Evolutionary conservation across 371 early-diverging fungal species (phyloP).

Genomic region (Rhizomucor pusillus): DNA sequence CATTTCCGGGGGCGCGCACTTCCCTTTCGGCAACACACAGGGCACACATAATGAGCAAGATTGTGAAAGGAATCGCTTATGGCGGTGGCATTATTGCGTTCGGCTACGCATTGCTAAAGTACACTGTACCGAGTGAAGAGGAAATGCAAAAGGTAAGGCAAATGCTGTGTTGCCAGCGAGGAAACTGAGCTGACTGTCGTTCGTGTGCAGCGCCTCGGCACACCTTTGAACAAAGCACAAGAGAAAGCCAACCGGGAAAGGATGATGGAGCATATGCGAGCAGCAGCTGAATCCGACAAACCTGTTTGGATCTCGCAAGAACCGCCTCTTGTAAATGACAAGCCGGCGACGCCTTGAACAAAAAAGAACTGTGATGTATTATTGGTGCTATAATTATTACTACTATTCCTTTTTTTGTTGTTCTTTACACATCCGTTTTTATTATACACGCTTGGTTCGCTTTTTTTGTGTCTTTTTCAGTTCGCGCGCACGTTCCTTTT

Average conservation of each 20-base stretch:
- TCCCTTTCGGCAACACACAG: too few relatives aligned
- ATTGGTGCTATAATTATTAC: neutral
- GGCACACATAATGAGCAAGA: conserved; percentile 23
- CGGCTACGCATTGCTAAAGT: conserved; percentile 45
- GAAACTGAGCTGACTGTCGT: neutral
- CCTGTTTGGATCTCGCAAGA: conserved; percentile 27
- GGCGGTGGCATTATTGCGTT: conserved; percentile 38
- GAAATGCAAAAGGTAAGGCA: conserved; percentile 37
- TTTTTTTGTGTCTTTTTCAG: conserved; percentile 63
- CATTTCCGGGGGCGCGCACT: too few relatives aligned
- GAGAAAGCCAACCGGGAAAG: conserved; percentile 24
- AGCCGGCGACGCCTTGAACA: conserved; percentile 4
- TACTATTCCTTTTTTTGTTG: too few relatives aligned
- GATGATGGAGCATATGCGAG: conserved; percentile 37
- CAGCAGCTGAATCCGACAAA: conserved; percentile 36
- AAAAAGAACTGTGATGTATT: neutral
- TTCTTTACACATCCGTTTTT: conserved; percentile 2
- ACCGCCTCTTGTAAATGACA: conserved; percentile 1
- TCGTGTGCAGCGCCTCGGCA: conserved; percentile 28
- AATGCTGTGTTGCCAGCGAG: too few relatives aligned
- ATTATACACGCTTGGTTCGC: conserved; percentile 36
- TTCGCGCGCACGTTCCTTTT: conserved; percentile 64
- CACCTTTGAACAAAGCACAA: conserved; percentile 22
- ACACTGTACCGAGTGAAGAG: conserved; percentile 47
- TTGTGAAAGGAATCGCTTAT: conserved; percentile 36